Conservation (phyloP, 352 stramenopile species). For the Blastocystis sp. region DNA sequence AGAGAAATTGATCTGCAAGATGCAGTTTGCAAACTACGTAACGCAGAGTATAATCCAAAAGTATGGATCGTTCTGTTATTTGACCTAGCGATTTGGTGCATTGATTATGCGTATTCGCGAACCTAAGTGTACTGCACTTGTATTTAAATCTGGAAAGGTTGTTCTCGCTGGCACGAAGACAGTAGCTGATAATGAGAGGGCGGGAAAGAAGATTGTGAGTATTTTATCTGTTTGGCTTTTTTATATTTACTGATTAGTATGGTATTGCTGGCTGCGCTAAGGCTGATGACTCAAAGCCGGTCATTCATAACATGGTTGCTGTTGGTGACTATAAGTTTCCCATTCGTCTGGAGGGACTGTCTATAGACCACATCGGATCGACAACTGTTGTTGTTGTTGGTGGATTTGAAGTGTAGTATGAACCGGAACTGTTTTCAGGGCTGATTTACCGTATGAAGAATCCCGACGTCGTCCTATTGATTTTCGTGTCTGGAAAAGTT, state of each 20-base stretch:
- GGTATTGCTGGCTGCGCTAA: conserved; percentile 41
- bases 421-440: conserved; percentile 97
- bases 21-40: conserved; percentile 89
- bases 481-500: conserved; percentile 97
- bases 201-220: conserved; percentile 66
- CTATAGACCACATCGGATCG: conserved; percentile 61
- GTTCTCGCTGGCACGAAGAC: conserved; percentile 67
- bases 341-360: conserved; percentile 93
- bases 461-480: conserved; percentile 94
- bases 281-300: conserved; percentile 77
- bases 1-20: conserved; percentile 88
- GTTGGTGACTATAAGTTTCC: conserved; percentile 94
- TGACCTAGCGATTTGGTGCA: conserved; percentile 81
- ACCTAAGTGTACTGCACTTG: conserved; percentile 90
- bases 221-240: conserved; percentile 67
- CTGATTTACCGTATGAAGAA: conserved; percentile 94
- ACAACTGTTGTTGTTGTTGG: conserved; percentile 71
- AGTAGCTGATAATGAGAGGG: conserved; percentile 65
- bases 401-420: conserved; percentile 85
- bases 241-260: conserved; percentile 1
- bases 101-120: conserved; percentile 88
- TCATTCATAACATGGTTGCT: conserved; percentile 94
- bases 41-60: conserved; percentile 98
- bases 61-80: conserved; percentile 64
- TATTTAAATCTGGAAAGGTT: conserved; percentile 90